Base-by-base conservation (phyloP, 768 basidiomycete genomes). In the Boletus rubescentipes region DNA sequence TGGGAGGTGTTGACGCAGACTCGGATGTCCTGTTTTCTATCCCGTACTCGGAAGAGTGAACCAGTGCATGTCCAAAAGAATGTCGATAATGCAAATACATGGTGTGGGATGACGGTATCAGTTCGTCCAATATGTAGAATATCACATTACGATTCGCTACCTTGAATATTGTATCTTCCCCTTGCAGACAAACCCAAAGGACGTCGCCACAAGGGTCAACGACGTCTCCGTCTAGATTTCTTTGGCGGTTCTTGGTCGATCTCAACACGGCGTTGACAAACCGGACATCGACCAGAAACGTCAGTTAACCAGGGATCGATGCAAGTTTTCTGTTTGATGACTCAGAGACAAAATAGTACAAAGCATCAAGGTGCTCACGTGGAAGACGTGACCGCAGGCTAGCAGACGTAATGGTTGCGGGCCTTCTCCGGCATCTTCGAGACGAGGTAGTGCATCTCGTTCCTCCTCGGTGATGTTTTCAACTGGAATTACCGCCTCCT, bases 281-380 rank as follows among this genome's bases (percentile, higher is more conserved):
- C 83, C 8, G 93, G 93, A 75, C 93, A 96, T 31, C 91, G 81
- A 5, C 91, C 93, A 29, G 89, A 91, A 14, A 92, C 86, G 55
- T 89, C 86, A 4, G 76, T 84, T 46, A 96, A 70, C 93, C 93
- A 96, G 20, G 91, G 90, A 65, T 96, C 93, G 39, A 95, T 72
- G 67, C 93, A 96, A 21, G 86, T 84, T 89, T 90, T 84, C 90
- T 90, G 60, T 20, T 52, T 32, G 12, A 52, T 18, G 20, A 30
- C 31, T 53, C 32, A 56, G 54, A 51, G 51, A 38, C 21, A n/a
- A 34, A 41, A 26, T 16, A 20, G 11, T 21, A 46, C 10, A 20
- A 30, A 46, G 51, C 10, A 49, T 52, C 12, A 30, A 20, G 31
- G 26, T 4, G 75, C 89, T 70, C 57, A 93, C 92, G 73, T 96